Evolutionary conservation across 1,284 basidiomycete genomes (phyloP), one percentile per base, ranked within the genome.

Genomic region (Kwoniella shivajii): DNA sequence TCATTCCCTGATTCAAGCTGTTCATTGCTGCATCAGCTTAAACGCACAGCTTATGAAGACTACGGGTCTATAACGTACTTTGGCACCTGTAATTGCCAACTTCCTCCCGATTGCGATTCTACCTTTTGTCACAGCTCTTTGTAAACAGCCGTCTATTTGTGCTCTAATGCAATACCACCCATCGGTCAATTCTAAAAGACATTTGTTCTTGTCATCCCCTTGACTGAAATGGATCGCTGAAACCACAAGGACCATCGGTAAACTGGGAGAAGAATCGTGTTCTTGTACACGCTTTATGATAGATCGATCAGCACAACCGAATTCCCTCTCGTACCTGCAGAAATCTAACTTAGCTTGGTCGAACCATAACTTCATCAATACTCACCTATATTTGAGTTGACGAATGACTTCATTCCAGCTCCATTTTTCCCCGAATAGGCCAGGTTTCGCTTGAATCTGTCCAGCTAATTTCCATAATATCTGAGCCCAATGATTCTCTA

Each of bases 381-480:
- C 82, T 53, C 69, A 92, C 90, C 93, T 82, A 73, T 97, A 95
- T 51, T 86, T 82, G 2, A 99, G 80, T 79, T 98, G 95, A 11
- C 84, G 79, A 38, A 91, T 82, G 2, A 91, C 85, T 73, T 90
- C 88, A 6, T 79, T 72, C 86, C 88, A 93, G 60, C 83, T 86
- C 91, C 92, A 97, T 50, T 82, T 79, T 33, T 82, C 72, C 9
- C 69, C 63, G 66, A 88, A 86, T 38, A 81, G 78, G 26, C 81
- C 73, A 0, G 91, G 91, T 61, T 89, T 84, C 4, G 92, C 81
- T 36, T 83, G 81, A 0, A 86, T 86, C 81, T 91, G 85, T 3
- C 89, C 88, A 1, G 92, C 90, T 10, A 97, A 78, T 76, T 99
- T 99, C 96, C 96, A 99, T 6, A 99, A 81, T 39, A 99, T 86